Percentiles rank a stretch among this genome's conserved stretches.
Conservation (phyloP, 2,329 filamentous ascomycete genomes). For the Ceratocystis alfenasii region DNA sequence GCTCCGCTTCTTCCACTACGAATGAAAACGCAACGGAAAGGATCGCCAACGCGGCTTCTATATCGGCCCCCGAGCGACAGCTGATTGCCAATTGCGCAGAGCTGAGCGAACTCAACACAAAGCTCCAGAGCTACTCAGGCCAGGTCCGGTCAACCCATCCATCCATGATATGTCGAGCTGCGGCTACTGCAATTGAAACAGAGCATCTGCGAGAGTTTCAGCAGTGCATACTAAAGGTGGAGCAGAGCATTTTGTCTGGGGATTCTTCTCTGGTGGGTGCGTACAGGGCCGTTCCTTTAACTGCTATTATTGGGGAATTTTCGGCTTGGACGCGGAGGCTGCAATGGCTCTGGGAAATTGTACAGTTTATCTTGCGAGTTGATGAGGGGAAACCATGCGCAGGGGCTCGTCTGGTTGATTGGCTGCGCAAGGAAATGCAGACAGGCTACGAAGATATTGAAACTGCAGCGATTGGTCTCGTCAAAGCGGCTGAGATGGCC, state of each 20-base stretch:
- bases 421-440: slow-evolving; percentile 60
- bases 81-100: slow-evolving; percentile 66
- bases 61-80: slow-evolving; percentile 70
- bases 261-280: slow-evolving; percentile 76
- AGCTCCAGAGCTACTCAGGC: slow-evolving; percentile 59
- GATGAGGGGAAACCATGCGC: slow-evolving; percentile 35
- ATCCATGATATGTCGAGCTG: slow-evolving; percentile 66
- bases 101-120: slow-evolving; percentile 66
- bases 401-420: slow-evolving; percentile 65
- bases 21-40: slow-evolving; percentile 30
- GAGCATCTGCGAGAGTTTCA: slow-evolving; percentile 72
- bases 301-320: slow-evolving; percentile 72
- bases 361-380: slow-evolving; percentile 26
- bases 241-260: slow-evolving; percentile 60
- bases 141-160: slow-evolving; percentile 20
- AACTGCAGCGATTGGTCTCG: slow-evolving; percentile 57
- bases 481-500: slow-evolving; percentile 69
- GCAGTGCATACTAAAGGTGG: slow-evolving; percentile 70
- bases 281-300: slow-evolving; percentile 86
- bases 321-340: slow-evolving; percentile 73
- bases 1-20: slow-evolving; percentile 25
- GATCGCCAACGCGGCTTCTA: slow-evolving; percentile 34
- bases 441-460: slow-evolving; percentile 86
- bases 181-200: slow-evolving; percentile 64
- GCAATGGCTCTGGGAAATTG: slow-evolving; percentile 72